Percentiles rank a stretch among this genome's conserved stretches.
These are phyloP conservation scores for Pseudogymnoascus sp. DNA, from an alignment of 2,329 filamentous ascomycete genomes.

Conservation along the genomic window DNA sequence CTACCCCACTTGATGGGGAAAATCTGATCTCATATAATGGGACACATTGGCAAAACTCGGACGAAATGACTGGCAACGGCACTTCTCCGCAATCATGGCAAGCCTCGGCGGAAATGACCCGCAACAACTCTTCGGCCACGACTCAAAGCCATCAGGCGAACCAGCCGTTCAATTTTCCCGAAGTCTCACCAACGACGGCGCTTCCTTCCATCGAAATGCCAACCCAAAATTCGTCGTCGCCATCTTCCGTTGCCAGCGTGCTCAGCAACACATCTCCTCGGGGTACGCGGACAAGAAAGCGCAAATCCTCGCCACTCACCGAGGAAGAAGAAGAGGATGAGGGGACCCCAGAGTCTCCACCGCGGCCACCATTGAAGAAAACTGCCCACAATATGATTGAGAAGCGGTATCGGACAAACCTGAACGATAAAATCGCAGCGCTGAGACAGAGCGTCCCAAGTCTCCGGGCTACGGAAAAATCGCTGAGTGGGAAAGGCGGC, in stretches of 20 bases:
- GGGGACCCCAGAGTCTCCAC: not conserved
- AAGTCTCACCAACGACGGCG: not conserved
- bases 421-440: conserved; percentile 76
- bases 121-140: not conserved
- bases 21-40: not conserved
- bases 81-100: not conserved
- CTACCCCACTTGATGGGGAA: not conserved
- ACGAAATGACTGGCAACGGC: not conserved
- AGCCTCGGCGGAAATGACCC: not conserved
- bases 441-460: conserved; percentile 66
- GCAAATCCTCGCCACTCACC: not conserved
- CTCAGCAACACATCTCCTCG: not conserved
- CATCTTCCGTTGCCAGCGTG: not conserved
- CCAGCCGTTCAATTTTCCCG: too few relatives aligned
- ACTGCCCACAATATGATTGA: conserved; percentile 81
- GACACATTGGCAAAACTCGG: not conserved
- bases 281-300: not conserved
- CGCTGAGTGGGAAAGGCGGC: conserved; percentile 27
- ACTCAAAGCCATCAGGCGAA: not conserved
- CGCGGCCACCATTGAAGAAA: conserved; percentile 54
- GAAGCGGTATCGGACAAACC: conserved; percentile 74
- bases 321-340: not conserved
- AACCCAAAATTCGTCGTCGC: not conserved
- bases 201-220: not conserved
- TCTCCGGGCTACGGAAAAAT: conserved; percentile 44